Conservation (phyloP, 2,329 filamentous ascomycete species). For the Lachnum nothofagi region DNA sequence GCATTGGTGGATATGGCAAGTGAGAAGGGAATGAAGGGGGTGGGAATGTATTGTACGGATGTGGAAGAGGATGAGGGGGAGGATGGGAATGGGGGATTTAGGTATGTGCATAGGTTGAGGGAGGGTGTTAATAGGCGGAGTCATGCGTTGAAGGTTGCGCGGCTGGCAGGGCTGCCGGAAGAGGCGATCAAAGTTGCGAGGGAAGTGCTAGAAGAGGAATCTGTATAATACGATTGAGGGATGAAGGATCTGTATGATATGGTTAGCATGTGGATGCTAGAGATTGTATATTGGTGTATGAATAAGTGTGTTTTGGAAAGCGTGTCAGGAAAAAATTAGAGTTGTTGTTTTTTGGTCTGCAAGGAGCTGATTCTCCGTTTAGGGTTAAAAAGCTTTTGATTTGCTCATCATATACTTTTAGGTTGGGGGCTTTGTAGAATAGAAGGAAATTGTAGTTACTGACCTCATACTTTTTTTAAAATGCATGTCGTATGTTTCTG, state of each 20-base stretch:
- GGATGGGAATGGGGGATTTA: constrained; percentile 60
- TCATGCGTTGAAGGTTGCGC: constrained; percentile 92
- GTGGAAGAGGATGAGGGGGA: constrained; percentile 61
- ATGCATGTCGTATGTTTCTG: neutral
- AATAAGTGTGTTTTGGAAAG: constrained; percentile 1
- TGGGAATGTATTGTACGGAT: constrained; percentile 73
- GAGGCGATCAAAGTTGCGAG: constrained; percentile 63
- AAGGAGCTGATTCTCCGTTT: constrained; percentile 32
- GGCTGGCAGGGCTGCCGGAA: constrained; percentile 74
- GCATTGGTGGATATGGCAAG: constrained; percentile 69
- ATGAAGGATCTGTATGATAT: constrained; percentile 43
- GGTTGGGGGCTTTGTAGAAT: neutral
- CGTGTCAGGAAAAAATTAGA: constrained; percentile 40
- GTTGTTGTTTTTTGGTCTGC: constrained; percentile 38
- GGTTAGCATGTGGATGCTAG: constrained; percentile 54
- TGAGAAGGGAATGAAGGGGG: constrained; percentile 42
- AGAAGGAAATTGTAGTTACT: constrained; percentile 16
- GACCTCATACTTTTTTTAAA: constrained; percentile 19
- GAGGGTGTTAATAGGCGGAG: constrained; percentile 79
- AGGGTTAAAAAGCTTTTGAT: constrained; percentile 39
- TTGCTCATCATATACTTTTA: constrained; percentile 33
- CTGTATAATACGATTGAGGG: constrained; percentile 51
- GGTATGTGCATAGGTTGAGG: constrained; percentile 77
- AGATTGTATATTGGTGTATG: constrained; percentile 7
- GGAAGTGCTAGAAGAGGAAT: constrained; percentile 34